Percentiles rank a stretch among this genome's conserved stretches.
Evolutionary conservation across 352 stramenopile genomes (phyloP).

Genomic region (Globisporangium rhizosaccharum): DNA sequence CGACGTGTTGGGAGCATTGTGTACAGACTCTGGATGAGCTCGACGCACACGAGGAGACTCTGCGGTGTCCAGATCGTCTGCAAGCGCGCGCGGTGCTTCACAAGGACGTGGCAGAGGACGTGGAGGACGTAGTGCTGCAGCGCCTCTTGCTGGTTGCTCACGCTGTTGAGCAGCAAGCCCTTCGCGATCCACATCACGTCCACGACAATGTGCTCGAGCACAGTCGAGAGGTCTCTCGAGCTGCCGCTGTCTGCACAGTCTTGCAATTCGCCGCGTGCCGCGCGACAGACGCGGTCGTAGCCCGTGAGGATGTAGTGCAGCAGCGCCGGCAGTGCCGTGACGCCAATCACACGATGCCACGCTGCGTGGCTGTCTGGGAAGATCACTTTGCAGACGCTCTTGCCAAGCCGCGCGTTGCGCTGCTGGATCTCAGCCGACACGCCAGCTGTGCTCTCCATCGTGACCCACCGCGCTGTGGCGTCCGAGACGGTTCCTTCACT

Average conservation of each 20-base stretch:
- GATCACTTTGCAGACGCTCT: conserved; percentile 43
- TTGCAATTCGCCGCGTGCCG: background rate
- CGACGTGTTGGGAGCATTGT: conserved; percentile 33
- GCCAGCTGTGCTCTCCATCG: conserved; percentile 45
- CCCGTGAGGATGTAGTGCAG: conserved; percentile 61
- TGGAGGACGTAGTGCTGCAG: conserved; percentile 66
- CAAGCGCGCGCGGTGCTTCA: conserved; percentile 33
- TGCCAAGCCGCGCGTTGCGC: conserved; percentile 55
- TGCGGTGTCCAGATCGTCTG: conserved; percentile 50
- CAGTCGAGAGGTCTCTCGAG: conserved; percentile 9
- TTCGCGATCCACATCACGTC: conserved; percentile 68
- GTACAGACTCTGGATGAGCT: conserved; percentile 54
- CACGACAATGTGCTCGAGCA: conserved; percentile 46
- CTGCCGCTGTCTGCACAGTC: background rate
- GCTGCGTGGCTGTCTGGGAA: conserved; percentile 32
- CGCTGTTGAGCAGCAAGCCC: conserved; percentile 48
- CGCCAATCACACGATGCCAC: conserved; percentile 54
- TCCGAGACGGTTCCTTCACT: conserved; percentile 43
- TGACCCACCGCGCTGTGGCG: conserved; percentile 54
- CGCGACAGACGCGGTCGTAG: conserved; percentile 27
- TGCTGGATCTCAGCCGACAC: conserved; percentile 72
- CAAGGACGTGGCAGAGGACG: conserved; percentile 53
- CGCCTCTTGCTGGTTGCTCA: conserved; percentile 47
- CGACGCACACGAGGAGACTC: conserved; percentile 62
- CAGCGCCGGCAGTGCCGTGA: conserved; percentile 45